Percentiles rank a stretch among this genome's conserved stretches.
Conservation (phyloP, 768 basidiomycete species). For the Tricholoma sp. region DNA sequence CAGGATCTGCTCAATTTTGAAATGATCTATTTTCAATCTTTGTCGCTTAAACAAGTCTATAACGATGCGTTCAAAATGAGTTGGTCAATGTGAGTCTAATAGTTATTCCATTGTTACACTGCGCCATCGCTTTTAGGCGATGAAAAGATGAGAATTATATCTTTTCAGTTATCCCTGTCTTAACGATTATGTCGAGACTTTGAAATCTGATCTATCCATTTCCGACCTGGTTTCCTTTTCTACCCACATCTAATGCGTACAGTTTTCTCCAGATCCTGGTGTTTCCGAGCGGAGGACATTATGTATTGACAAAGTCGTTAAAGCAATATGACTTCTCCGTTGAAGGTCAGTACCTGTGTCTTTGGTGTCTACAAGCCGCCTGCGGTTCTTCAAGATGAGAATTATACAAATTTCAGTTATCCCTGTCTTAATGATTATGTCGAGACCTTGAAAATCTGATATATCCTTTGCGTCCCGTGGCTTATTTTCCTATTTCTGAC, state of each 20-base stretch:
- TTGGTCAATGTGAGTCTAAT: neutral
- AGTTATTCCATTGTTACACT: neutral
- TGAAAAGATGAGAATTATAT: conserved; percentile 22
- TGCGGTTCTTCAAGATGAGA: conserved; percentile 16
- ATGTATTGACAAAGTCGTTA: neutral
- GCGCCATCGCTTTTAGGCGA: neutral
- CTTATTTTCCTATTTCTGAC: neutral
- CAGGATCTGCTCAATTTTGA: no score
- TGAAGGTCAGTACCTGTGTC: neutral
- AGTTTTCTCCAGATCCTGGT: neutral
- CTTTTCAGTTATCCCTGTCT: conserved; percentile 35
- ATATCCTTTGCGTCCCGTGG: neutral
- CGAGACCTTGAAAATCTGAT: conserved; percentile 27
- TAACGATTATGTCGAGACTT: conserved; percentile 27
- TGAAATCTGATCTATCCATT: conserved; percentile 22
- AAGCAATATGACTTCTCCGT: neutral
- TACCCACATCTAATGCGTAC: neutral
- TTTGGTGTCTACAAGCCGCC: neutral
- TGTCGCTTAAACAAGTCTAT: no score
- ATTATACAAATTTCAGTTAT: conserved; percentile 28
- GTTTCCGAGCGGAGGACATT: neutral
- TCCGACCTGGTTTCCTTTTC: neutral
- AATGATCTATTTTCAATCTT: no score
- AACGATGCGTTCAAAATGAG: no score
- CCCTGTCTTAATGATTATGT: conserved; percentile 30